Percentiles rank a stretch among this genome's conserved stretches.
These are phyloP conservation scores for Fraxinus ornus DNA, from an alignment of 305 asterid genomes.

Conservation along the genomic window DNA sequence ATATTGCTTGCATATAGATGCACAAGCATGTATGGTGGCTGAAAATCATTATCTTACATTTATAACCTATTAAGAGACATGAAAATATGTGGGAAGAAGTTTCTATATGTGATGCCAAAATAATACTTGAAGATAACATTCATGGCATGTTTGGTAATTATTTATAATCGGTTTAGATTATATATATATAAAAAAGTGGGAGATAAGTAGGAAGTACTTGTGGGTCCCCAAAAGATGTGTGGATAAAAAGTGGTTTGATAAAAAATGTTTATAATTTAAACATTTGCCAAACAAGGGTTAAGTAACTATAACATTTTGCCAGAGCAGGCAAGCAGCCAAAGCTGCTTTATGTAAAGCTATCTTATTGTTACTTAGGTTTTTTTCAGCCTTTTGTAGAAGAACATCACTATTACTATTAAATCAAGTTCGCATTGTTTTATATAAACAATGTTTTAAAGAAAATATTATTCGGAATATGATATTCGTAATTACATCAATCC, in stretches of 20 bases:
- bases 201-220: neutral
- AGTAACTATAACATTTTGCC: neutral
- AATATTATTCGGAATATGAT: neutral
- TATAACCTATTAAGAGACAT: neutral
- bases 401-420: neutral
- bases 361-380: neutral
- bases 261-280: no score
- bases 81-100: neutral
- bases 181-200: no score
- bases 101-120: neutral
- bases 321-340: neutral
- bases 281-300: neutral
- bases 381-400: neutral
- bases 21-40: neutral
- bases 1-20: neutral
- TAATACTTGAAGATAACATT: neutral
- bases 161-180: neutral
- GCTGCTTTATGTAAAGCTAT: neutral
- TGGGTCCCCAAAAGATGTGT: neutral
- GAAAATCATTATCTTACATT: neutral
- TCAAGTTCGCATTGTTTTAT: neutral
- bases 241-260: neutral
- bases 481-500: neutral
- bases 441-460: neutral
- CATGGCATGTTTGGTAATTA: neutral